Percentiles rank a stretch among this genome's conserved stretches.
These are phyloP conservation scores for Carallia pectinifolia DNA, from an alignment of 345 rosid genomes.

Conservation along the genomic window DNA sequence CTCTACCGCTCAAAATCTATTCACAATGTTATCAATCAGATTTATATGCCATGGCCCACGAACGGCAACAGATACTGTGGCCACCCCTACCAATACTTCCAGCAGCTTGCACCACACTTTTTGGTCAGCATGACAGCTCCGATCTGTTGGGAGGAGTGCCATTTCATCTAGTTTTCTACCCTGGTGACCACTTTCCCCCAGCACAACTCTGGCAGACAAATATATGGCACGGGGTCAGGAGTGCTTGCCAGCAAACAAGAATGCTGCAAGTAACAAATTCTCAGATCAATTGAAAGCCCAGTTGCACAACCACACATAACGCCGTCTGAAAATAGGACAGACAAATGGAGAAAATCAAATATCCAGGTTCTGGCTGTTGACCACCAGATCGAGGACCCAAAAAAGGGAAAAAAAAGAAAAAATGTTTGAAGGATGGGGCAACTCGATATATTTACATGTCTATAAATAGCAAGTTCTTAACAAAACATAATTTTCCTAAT, in stretches of 20 bases:
- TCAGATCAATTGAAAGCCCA: background rate
- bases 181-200: conserved; percentile 15
- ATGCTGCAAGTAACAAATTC: conserved; percentile 44
- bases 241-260: conserved; percentile 74
- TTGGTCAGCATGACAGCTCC: conserved; percentile 16
- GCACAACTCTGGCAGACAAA: conserved; percentile 15
- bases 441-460: too few species aligned
- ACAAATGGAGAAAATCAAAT: background rate
- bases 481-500: background rate
- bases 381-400: conserved; percentile 35
- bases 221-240: conserved; percentile 32
- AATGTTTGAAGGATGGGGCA: background rate
- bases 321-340: background rate
- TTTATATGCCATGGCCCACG: conserved; percentile 19
- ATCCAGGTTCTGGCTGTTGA: conserved; percentile 39
- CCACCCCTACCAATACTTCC: conserved; percentile 16
- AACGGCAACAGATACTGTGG: conserved; percentile 7
- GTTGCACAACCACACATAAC: background rate
- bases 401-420: background rate
- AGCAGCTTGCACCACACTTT: conserved; percentile 17
- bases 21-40: conserved; percentile 3
- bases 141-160: conserved; percentile 9
- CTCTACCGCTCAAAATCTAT: background rate
- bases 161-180: conserved; percentile 15
- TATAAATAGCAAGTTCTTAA: conserved; percentile 8